Percentiles rank a stretch among this genome's conserved stretches.
These are phyloP conservation scores for Myxozyma lipomycoides DNA, from an alignment of 805 yeast genomes.

Conservation along the genomic window DNA sequence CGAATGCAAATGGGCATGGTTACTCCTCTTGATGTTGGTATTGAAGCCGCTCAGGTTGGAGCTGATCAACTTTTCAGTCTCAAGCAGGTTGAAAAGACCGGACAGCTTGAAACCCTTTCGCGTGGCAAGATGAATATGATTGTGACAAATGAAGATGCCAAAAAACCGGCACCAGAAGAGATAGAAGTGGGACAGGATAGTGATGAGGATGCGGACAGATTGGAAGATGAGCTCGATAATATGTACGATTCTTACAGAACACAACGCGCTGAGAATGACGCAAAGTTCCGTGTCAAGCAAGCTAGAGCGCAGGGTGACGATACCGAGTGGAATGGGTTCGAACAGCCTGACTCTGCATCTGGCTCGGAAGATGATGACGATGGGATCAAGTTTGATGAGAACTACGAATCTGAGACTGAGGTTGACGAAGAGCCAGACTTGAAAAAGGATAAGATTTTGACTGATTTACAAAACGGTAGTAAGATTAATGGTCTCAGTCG, in stretches of 20 bases:
- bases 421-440: slow-evolving; percentile 19
- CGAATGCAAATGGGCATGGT: slow-evolving; percentile 96
- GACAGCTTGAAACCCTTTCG: slow-evolving; percentile 42
- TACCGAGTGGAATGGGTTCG: slow-evolving; percentile 50
- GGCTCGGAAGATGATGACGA: slow-evolving; percentile 32
- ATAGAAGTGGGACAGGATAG: slow-evolving; percentile 30
- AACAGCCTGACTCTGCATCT: slow-evolving; percentile 27
- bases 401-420: slow-evolving; percentile 33
- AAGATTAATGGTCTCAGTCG: slow-evolving; percentile 35
- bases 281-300: slow-evolving; percentile 50
- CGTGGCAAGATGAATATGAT: slow-evolving; percentile 41
- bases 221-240: slow-evolving; percentile 76
- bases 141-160: slow-evolving; percentile 36
- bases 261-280: slow-evolving; percentile 41
- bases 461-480: slow-evolving; percentile 26
- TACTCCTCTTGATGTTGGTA: slow-evolving; percentile 87
- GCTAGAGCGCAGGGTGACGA: slow-evolving; percentile 49
- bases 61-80: slow-evolving; percentile 77
- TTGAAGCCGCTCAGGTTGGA: slow-evolving; percentile 82
- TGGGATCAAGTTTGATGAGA: slow-evolving; percentile 35
- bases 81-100: slow-evolving; percentile 82
- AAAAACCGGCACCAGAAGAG: slow-evolving; percentile 24
- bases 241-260: slow-evolving; percentile 64
- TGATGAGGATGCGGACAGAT: slow-evolving; percentile 41
- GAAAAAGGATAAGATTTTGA: slow-evolving; percentile 25